Evolutionary conservation across 352 stramenopile species (phyloP).

Genomic region (Phytopythium chamaehyphon): DNA sequence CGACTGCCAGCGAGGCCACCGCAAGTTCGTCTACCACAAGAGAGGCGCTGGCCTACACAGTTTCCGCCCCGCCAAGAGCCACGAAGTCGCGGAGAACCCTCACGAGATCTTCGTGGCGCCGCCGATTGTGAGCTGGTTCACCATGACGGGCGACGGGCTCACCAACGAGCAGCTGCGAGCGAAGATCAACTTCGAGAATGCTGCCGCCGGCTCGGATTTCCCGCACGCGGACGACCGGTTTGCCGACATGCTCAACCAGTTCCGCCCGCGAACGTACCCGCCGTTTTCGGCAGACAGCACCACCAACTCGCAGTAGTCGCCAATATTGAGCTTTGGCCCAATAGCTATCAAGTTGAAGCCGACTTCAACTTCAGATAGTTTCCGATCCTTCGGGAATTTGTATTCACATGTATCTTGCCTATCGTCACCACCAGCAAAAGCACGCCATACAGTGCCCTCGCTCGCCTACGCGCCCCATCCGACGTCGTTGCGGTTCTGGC

Average conservation of each 20-base stretch:
- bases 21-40: slow-evolving; percentile 1
- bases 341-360: too few relatives aligned
- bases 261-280: too few relatives aligned
- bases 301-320: too few relatives aligned
- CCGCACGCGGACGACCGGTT: background rate
- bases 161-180: background rate
- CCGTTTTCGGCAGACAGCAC: too few relatives aligned
- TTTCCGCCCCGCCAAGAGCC: background rate
- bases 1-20: background rate
- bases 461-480: slow-evolving; percentile 29
- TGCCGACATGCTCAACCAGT: background rate
- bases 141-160: background rate
- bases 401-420: too few relatives aligned
- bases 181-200: background rate
- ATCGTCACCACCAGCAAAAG: too few relatives aligned
- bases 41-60: background rate
- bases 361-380: too few relatives aligned
- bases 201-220: background rate
- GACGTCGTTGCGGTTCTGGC: slow-evolving; percentile 67
- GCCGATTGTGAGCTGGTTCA: background rate
- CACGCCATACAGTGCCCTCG: too few relatives aligned
- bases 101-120: slow-evolving; percentile 1
- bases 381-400: too few relatives aligned
- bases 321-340: too few relatives aligned
- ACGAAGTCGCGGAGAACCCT: background rate